phyloP scores from a whole-genome alignment of 768 basidiomycete species.

The Podaxis carcinomalis region DNA sequence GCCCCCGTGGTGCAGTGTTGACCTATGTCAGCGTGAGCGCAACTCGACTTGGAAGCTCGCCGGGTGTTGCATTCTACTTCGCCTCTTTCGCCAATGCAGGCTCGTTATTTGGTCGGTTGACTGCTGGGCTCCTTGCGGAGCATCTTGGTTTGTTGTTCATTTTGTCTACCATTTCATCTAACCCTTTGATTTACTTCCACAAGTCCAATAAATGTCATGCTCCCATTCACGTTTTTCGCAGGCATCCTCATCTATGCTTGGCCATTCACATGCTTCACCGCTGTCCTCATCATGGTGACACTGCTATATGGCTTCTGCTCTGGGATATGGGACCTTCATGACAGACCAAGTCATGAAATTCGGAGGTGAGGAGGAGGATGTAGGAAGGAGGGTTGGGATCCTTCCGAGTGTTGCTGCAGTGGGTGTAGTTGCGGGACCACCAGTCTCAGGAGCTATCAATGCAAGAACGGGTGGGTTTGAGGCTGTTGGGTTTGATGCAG shows the following conservation, averaged over 20 bases:
- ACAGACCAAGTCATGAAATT: conserved; percentile 55
- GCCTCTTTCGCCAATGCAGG: conserved; percentile 66
- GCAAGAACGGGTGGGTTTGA: conserved; percentile 47
- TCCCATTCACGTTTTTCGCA: conserved; percentile 55
- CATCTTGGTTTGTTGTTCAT: conserved; percentile 35
- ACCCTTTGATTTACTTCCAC: not conserved
- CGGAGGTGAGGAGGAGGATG: conserved; percentile 51
- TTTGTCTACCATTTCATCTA: not conserved
- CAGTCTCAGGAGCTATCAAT: conserved; percentile 70
- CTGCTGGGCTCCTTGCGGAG: conserved; percentile 52
- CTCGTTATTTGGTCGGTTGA: conserved; percentile 58
- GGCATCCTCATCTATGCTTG: conserved; percentile 63
- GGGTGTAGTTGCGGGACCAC: conserved; percentile 65
- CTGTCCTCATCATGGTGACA: conserved; percentile 46
- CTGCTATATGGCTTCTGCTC: conserved; percentile 67
- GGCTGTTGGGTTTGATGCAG: conserved; percentile 54
- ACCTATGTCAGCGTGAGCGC: conserved; percentile 67
- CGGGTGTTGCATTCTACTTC: conserved; percentile 57
- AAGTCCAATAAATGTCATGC: conserved; percentile 70
- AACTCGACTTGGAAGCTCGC: conserved; percentile 40
- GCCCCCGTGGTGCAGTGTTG: conserved; percentile 34
- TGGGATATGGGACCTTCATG: conserved; percentile 56
- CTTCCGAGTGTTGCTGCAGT: conserved; percentile 55
- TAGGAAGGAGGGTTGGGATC: conserved; percentile 65
- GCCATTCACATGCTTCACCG: conserved; percentile 54